These are phyloP conservation scores for Coemansia sp. DNA, from an alignment of 192 early-diverging fungal genomes.

Conservation along the genomic window DNA sequence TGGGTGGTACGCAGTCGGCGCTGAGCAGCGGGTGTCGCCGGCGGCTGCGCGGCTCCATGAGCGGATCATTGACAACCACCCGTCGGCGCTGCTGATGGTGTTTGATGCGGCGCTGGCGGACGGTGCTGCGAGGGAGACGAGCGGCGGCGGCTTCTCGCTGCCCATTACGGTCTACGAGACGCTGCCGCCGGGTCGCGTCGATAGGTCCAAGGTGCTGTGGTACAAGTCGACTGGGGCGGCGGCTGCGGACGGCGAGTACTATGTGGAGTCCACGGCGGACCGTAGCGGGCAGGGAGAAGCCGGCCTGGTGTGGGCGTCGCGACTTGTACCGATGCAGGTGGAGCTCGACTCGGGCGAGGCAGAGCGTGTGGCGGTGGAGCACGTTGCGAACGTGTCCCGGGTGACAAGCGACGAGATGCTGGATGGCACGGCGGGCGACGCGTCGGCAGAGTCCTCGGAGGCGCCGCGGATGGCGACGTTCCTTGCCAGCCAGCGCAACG, in stretches of 20 bases:
- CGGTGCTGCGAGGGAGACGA: neutral
- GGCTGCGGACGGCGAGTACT: constrained; percentile 3
- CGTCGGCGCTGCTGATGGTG: constrained; percentile 33
- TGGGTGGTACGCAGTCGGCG: constrained; percentile 39
- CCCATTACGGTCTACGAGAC: constrained; percentile 41
- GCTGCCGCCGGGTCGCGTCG: constrained; percentile 11
- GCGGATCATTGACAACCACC: constrained; percentile 13
- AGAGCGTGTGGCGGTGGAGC: constrained; percentile 44
- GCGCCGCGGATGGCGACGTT: constrained; percentile 27
- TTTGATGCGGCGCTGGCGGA: constrained; percentile 33
- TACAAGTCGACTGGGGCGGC: neutral
- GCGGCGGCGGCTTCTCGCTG: constrained; percentile 9
- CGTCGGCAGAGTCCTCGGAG: neutral
- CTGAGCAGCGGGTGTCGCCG: constrained; percentile 6
- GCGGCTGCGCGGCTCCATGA: constrained; percentile 23
- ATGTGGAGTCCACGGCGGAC: constrained; percentile 10
- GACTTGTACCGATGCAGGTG: constrained; percentile 22
- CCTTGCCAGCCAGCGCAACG: constrained; percentile 37
- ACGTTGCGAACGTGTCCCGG: constrained; percentile 26
- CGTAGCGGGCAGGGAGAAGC: neutral
- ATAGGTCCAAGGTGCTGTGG: constrained; percentile 11
- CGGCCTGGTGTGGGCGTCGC: constrained; percentile 23
- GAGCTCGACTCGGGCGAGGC: constrained; percentile 45
- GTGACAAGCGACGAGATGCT: constrained; percentile 11
- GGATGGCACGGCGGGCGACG: neutral